A percentile compares a stretch with the other conserved stretches of the same genome.
phyloP scores from a whole-genome alignment of 257 asterid genomes.

The Solanum piurae region DNA sequence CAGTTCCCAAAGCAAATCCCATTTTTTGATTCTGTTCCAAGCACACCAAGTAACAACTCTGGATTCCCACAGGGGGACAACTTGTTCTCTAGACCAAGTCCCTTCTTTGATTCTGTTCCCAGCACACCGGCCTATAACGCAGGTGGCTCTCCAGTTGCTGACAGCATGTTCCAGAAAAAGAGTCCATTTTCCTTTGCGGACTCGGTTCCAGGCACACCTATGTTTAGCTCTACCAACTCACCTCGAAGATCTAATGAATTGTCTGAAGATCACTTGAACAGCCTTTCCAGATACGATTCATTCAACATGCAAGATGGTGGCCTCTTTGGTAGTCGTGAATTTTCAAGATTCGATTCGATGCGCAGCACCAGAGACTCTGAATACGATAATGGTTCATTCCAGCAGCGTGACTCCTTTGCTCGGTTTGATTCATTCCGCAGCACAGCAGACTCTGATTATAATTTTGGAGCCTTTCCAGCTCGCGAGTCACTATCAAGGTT shows the following conservation, averaged over 20 bases:
- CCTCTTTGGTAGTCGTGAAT: slow-evolving; percentile 31
- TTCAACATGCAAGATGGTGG: slow-evolving; percentile 34
- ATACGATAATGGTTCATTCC: slow-evolving; percentile 52
- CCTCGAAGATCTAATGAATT: slow-evolving; percentile 41
- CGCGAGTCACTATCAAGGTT: slow-evolving; percentile 40
- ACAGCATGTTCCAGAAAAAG: slow-evolving; percentile 15
- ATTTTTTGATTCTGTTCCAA: slow-evolving; percentile 39
- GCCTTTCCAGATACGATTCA: slow-evolving; percentile 79
- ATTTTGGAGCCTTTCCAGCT: slow-evolving; percentile 30
- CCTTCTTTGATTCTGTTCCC: slow-evolving; percentile 76
- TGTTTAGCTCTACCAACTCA: slow-evolving; percentile 46
- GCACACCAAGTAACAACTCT: slow-evolving; percentile 26
- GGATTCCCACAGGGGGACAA: slow-evolving; percentile 3
- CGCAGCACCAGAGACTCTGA: slow-evolving; percentile 45
- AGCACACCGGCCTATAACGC: slow-evolving; percentile 56
- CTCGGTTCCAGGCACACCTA: slow-evolving; percentile 55
- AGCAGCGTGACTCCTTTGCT: slow-evolving; percentile 37
- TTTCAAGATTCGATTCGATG: slow-evolving; percentile 77
- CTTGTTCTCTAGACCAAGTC: slow-evolving; percentile 28
- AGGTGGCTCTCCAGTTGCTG: slow-evolving; percentile 20
- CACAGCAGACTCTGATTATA: slow-evolving; percentile 63
- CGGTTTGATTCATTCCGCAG: slow-evolving; percentile 66
- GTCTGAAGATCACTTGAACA: slow-evolving; percentile 30
- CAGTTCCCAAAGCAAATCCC: slow-evolving; percentile 31
- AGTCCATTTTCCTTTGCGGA: slow-evolving; percentile 30